Base-by-base conservation (phyloP, 2,329 filamentous ascomycete species). In the Neoascochyta sp. region DNA sequence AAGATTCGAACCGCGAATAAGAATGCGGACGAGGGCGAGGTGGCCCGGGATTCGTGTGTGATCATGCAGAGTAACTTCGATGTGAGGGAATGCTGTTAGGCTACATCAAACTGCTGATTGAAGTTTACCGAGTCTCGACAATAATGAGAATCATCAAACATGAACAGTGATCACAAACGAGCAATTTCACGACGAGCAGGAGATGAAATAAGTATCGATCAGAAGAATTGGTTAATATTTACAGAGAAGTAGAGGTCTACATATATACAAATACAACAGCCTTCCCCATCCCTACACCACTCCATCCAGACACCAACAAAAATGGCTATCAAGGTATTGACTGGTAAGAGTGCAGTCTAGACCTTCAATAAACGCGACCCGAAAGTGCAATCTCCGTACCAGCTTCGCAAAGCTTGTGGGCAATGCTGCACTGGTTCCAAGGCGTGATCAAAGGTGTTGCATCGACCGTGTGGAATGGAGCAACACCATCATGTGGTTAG, bases 321-420 rank as follows among this genome's bases (percentile, higher is more conserved):
- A 56, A 58, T 18, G 57, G 28, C 4, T 53, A 49, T 7, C 52
- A 17, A 2, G 47, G 36, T 13, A 48, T 53, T 4, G 24, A 31
- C 38, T 57, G 52, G 15, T 57, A 58, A 33, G 47, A 60, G 22
- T 48, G 34, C 36, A 57, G 11, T 45, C 29, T 21, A 59, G 27
- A 4, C 48, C 48, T 11, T 35, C 35, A n/a, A 36, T 9, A 9
- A 53, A 47, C 27, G 55, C 44, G 5, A 52, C 34, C 23, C 40
- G 36, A 38, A 53, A 55, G n/a, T 4, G 43, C 39, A n/a, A 57
- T 38, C 20, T 27, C 39, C 19, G 48, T 32, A 7, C 52, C 53
- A 5, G 45, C 45, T n/a, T 41, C 37, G 17, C 55, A 62, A 5
- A 51, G 49, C 14, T 28, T 31, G 12, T 41, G 53, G 22, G 29